phyloP scores from a whole-genome alignment of 1,284 basidiomycete genomes.

The Taiwanofungus camphoratus region DNA sequence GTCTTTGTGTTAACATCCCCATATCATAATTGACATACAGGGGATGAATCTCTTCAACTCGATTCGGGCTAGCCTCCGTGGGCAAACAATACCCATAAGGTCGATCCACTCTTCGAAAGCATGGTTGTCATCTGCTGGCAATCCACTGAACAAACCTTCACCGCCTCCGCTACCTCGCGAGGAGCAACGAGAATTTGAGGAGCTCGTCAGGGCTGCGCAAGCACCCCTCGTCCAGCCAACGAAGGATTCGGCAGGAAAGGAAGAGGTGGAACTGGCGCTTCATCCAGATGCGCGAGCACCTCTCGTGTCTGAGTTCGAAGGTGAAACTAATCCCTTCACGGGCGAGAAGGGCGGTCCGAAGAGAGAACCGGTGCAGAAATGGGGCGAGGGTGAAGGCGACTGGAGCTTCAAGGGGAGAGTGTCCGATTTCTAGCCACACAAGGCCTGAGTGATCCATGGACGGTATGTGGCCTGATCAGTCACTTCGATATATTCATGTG shows the following conservation, averaged over 20 bases:
- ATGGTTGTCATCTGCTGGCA: constrained; percentile 22
- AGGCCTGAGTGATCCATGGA: too few relatives aligned
- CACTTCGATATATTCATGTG: too few relatives aligned
- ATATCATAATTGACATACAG: too few relatives aligned
- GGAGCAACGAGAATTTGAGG: constrained; percentile 74
- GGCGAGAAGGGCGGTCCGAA: constrained; percentile 77
- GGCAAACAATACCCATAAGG: too few relatives aligned
- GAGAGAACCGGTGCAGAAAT: constrained; percentile 61
- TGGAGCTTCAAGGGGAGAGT: constrained; percentile 83
- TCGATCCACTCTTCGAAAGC: background rate
- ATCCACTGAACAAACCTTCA: constrained; percentile 47
- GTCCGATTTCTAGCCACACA: constrained; percentile 61
- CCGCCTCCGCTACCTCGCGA: constrained; percentile 66
- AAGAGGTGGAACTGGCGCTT: constrained; percentile 37
- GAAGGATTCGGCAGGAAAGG: constrained; percentile 16
- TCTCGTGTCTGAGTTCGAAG: constrained; percentile 59
- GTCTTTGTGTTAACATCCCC: too few relatives aligned
- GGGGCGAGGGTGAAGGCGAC: constrained; percentile 58
- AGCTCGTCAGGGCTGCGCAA: constrained; percentile 58
- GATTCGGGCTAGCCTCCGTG: too few relatives aligned
- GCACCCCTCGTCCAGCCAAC: constrained; percentile 33
- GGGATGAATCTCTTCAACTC: too few relatives aligned
- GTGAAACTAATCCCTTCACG: constrained; percentile 66
- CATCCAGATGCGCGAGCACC: constrained; percentile 68
- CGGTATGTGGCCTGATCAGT: too few relatives aligned